These are phyloP conservation scores for Mortierella sp. DNA, from an alignment of 371 early-diverging fungal species.

Conservation along the genomic window DNA sequence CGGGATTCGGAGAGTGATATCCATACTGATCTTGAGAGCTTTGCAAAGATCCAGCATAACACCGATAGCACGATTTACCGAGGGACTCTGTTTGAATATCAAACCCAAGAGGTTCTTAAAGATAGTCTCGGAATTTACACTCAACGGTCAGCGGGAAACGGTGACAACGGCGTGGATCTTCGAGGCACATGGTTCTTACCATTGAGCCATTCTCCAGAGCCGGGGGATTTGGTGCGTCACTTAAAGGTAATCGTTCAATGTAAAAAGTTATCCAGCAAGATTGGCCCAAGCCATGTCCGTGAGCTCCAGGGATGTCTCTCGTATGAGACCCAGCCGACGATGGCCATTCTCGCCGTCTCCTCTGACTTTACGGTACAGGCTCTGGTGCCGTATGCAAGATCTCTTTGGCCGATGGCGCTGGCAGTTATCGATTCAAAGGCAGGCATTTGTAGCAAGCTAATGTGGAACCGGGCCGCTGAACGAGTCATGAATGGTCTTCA, in stretches of 20 bases:
- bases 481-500: constrained; percentile 50
- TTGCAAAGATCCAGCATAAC: constrained; percentile 22
- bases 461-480: constrained; percentile 52
- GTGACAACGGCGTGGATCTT: constrained; percentile 45
- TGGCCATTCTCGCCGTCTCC: constrained; percentile 41
- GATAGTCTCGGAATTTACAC: constrained; percentile 47
- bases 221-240: constrained; percentile 43
- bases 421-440: constrained; percentile 39
- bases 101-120: constrained; percentile 40
- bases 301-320: constrained; percentile 48
- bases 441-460: constrained; percentile 27
- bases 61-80: constrained; percentile 31
- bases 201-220: constrained; percentile 25
- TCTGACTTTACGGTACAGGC: constrained; percentile 44
- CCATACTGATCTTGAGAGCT: constrained; percentile 38
- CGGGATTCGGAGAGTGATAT: neutral
- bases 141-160: constrained; percentile 43
- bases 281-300: constrained; percentile 45
- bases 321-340: constrained; percentile 46
- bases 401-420: constrained; percentile 51
- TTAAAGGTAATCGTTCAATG: constrained; percentile 53
- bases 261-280: constrained; percentile 26
- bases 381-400: constrained; percentile 26
- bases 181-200: constrained; percentile 52
- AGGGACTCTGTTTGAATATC: constrained; percentile 49